Evolutionary conservation across 164 flowering plant species (phyloP).

Genomic region (Berberis thunbergii): DNA sequence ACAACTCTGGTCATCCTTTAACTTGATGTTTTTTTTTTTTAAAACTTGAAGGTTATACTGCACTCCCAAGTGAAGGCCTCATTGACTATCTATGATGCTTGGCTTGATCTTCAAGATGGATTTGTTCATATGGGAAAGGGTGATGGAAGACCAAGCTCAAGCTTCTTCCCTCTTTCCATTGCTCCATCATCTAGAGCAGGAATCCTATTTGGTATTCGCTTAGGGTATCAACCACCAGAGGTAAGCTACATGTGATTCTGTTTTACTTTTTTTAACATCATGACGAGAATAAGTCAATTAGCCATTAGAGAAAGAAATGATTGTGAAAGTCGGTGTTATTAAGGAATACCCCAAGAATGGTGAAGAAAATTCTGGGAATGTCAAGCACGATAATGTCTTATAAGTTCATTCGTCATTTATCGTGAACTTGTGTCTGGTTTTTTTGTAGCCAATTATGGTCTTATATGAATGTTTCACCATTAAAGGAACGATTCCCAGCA

Average conservation of each 20-base stretch:
- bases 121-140: constrained; percentile 60
- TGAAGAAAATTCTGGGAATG: too few species aligned
- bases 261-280: neutral
- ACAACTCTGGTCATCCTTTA: neutral
- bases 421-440: too few species aligned
- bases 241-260: constrained; percentile 24
- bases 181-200: constrained; percentile 77
- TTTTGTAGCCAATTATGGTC: too few species aligned
- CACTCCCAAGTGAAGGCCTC: constrained; percentile 90
- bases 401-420: too few species aligned
- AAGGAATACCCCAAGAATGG: too few species aligned
- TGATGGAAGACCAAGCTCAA: constrained; percentile 69
- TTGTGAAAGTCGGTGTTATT: too few species aligned
- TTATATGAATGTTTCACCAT: too few species aligned
- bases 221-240: constrained; percentile 32
- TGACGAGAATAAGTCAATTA: neutral
- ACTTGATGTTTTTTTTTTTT: neutral
- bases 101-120: constrained; percentile 96
- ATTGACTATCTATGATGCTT: constrained; percentile 76
- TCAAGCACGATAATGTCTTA: too few species aligned
- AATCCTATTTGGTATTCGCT: constrained; percentile 64
- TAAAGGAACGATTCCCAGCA: too few species aligned
- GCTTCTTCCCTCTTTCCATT: constrained; percentile 71
- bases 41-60: constrained; percentile 54
- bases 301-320: too few species aligned